Evolutionary conservation across 108 stramenopile species (phyloP).

Genomic region (Stephanodiscus minutulus): DNA sequence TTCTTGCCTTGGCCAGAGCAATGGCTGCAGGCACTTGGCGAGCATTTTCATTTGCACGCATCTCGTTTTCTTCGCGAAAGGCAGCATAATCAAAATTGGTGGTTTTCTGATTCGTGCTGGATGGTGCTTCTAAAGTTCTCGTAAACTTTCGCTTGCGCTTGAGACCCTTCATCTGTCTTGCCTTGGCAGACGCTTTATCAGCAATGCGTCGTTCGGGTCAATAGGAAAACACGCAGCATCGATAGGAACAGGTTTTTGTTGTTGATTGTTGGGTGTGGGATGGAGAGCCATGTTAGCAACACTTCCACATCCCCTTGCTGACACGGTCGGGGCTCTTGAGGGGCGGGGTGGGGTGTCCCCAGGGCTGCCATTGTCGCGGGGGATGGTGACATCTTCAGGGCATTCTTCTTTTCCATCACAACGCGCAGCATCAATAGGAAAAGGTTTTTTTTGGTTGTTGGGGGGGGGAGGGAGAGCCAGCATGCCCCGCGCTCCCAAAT

Average conservation of each 20-base stretch:
- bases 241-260: neutral
- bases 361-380: too few species aligned
- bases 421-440: too few species aligned
- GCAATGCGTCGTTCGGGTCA: neutral
- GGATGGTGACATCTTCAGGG: too few species aligned
- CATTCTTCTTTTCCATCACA: too few species aligned
- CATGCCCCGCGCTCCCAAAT: too few species aligned
- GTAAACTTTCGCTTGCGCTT: neutral
- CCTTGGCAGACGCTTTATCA: neutral
- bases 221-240: neutral
- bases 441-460: too few species aligned
- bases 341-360: too few species aligned
- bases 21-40: neutral
- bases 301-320: too few species aligned
- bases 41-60: neutral
- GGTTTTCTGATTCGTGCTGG: neutral
- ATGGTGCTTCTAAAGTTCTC: neutral
- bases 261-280: neutral
- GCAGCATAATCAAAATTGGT: slow-evolving; percentile 3
- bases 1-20: neutral
- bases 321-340: too few species aligned
- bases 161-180: slow-evolving; percentile 2
- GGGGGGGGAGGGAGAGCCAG: too few species aligned
- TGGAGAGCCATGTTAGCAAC: too few species aligned
- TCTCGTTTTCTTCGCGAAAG: neutral